These are phyloP conservation scores for Bruguiera parviflora DNA, from an alignment of 345 rosid genomes.

Conservation along the genomic window DNA sequence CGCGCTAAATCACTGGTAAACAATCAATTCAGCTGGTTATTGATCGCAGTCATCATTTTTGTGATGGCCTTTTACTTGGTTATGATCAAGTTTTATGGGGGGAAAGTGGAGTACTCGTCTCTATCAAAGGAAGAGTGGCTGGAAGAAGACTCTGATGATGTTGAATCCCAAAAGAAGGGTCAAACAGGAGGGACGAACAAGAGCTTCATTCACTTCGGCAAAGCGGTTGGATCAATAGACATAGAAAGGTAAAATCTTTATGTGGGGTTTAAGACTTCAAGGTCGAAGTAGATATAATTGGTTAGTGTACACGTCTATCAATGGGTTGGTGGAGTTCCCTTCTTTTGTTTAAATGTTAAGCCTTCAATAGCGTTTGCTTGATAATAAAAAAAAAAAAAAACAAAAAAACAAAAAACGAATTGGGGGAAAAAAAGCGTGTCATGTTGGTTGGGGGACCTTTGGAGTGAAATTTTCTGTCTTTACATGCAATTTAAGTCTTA, in stretches of 20 bases:
- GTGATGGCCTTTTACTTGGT: slow-evolving; percentile 42
- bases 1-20: slow-evolving; percentile 66
- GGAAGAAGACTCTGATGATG: slow-evolving; percentile 41
- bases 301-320: slow-evolving; percentile 5
- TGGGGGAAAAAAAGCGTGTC: background rate
- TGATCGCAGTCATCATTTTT: slow-evolving; percentile 43
- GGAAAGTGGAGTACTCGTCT: slow-evolving; percentile 39
- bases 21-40: slow-evolving; percentile 57
- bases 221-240: slow-evolving; percentile 26
- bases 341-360: slow-evolving; percentile 17
- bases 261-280: slow-evolving; percentile 15
- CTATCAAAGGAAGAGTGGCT: slow-evolving; percentile 34
- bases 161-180: slow-evolving; percentile 36
- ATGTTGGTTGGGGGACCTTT: background rate
- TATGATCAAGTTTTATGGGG: slow-evolving; percentile 38
- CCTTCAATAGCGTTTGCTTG: slow-evolving; percentile 32
- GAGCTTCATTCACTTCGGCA: slow-evolving; percentile 40
- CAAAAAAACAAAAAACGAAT: slow-evolving; percentile 6
- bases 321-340: slow-evolving; percentile 12
- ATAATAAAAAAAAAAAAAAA: background rate
- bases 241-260: slow-evolving; percentile 33
- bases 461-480: background rate
- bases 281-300: background rate
- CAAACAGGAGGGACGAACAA: slow-evolving; percentile 13
- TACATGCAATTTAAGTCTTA: background rate